These are phyloP conservation scores for Dothistroma septosporum DNA, from an alignment of 2,329 filamentous ascomycete species.

Conservation along the genomic window DNA sequence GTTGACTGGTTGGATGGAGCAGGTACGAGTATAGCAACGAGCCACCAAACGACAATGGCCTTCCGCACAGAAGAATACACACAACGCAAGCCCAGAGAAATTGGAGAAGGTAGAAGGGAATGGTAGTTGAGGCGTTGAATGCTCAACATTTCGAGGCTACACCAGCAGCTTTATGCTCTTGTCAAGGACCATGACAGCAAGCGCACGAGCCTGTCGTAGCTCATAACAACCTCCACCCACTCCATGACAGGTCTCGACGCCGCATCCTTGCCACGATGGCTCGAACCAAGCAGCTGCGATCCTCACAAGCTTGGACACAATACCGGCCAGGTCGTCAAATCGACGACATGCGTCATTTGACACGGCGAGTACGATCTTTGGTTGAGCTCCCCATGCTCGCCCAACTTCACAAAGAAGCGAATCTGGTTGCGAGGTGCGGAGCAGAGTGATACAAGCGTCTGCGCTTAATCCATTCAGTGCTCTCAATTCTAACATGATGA, in stretches of 20 bases:
- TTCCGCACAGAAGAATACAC: slow-evolving; percentile 6
- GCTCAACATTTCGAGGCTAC: background rate
- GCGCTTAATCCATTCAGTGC: background rate
- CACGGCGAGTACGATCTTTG: slow-evolving; percentile 6
- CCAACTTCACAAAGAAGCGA: background rate
- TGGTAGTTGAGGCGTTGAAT: background rate
- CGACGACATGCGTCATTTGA: background rate
- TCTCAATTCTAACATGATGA: background rate
- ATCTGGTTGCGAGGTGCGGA: slow-evolving; percentile 11
- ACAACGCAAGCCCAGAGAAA: slow-evolving; percentile 13
- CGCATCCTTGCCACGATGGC: background rate
- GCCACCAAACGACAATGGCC: slow-evolving; percentile 9
- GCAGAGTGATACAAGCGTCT: slow-evolving; percentile 9
- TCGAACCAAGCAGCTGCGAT: background rate
- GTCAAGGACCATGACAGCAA: background rate
- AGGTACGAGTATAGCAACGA: slow-evolving; percentile 7
- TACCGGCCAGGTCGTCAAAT: background rate
- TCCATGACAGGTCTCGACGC: slow-evolving; percentile 6
- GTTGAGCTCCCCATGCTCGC: background rate
- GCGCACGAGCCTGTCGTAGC: slow-evolving; percentile 20
- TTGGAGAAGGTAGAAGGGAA: background rate
- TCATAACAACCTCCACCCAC: slow-evolving; percentile 11
- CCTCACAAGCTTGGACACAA: background rate
- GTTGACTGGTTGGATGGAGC: background rate
- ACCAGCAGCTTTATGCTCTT: slow-evolving; percentile 9